phyloP scores from a whole-genome alignment of 495 filamentous ascomycete species.

The Mycothermus thermophilus region DNA sequence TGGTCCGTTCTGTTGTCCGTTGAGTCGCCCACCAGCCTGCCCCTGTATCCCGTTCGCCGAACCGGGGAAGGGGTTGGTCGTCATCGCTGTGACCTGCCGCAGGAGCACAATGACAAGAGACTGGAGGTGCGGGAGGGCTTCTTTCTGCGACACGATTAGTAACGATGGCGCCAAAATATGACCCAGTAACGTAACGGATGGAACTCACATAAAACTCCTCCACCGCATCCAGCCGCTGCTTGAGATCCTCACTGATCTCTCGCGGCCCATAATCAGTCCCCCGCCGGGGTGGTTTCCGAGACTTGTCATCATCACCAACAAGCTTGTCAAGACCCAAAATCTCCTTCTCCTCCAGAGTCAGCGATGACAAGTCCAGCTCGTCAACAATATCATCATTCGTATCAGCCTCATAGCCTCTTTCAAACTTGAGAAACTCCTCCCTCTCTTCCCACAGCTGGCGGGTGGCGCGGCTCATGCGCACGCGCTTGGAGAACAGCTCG shows the following conservation, averaged over 20 bases:
- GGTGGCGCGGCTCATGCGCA: constrained; percentile 80
- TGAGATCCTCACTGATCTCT: constrained; percentile 35
- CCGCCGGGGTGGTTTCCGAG: constrained; percentile 16
- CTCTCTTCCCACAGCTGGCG: constrained; percentile 90
- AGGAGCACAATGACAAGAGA: constrained; percentile 88
- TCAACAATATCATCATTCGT: constrained; percentile 35
- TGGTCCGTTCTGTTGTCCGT: constrained; percentile 19
- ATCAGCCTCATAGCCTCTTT: constrained; percentile 72
- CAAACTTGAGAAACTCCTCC: constrained; percentile 77
- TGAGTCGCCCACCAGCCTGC: constrained; percentile 17
- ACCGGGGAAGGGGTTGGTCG: constrained; percentile 40
- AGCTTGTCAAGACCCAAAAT: constrained; percentile 22
- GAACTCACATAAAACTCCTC: constrained; percentile 72
- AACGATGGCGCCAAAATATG: constrained; percentile 9
- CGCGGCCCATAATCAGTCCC: constrained; percentile 40
- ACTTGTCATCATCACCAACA: constrained; percentile 11
- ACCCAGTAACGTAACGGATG: background rate
- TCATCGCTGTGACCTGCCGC: constrained; percentile 72
- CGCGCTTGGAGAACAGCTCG: constrained; percentile 73
- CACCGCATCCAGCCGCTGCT: constrained; percentile 55
- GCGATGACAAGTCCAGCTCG: constrained; percentile 35
- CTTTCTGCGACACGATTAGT: constrained; percentile 35
- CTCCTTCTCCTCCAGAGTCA: constrained; percentile 35
- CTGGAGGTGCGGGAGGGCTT: constrained; percentile 71
- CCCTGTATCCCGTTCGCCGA: constrained; percentile 19